phyloP scores from a whole-genome alignment of 2,329 filamentous ascomycete genomes.

The Phialemonium atrogriseum region DNA sequence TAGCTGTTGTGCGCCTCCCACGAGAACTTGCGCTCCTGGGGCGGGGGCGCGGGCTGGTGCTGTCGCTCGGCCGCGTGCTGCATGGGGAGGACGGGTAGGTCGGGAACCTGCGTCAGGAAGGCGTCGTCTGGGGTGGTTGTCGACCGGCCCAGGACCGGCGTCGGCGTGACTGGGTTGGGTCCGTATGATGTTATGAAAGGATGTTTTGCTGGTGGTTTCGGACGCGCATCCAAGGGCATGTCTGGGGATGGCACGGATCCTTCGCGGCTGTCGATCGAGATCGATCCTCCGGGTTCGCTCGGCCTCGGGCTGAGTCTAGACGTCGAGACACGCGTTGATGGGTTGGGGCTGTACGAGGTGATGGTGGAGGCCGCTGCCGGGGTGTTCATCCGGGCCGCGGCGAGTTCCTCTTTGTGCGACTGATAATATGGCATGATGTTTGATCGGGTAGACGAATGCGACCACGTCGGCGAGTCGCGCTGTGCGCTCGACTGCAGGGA shows the following conservation, averaged over 20 bases:
- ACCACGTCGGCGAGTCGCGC: constrained; percentile 11
- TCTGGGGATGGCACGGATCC: neutral
- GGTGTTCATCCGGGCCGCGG: constrained; percentile 7
- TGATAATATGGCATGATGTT: too few species aligned
- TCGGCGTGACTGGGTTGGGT: constrained; percentile 18
- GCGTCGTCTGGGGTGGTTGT: constrained; percentile 15
- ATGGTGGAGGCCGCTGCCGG: constrained; percentile 8
- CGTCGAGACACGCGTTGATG: constrained; percentile 15
- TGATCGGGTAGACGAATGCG: too few species aligned
- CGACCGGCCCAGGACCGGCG: constrained; percentile 12
- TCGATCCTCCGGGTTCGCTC: constrained; percentile 6
- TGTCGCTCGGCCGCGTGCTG: constrained; percentile 1
- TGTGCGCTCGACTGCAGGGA: constrained; percentile 13
- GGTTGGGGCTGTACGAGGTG: constrained; percentile 18
- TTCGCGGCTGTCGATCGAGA: constrained; percentile 10
- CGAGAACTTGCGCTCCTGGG: constrained; percentile 11
- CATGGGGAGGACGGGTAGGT: neutral
- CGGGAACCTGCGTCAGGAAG: constrained; percentile 9
- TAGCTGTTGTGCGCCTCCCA: constrained; percentile 10
- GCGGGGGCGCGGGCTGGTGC: constrained; percentile 4
- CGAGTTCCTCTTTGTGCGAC: constrained; percentile 16
- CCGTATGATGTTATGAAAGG: constrained; percentile 17
- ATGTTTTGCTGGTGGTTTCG: constrained; percentile 10
- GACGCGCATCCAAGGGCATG: constrained; percentile 6
- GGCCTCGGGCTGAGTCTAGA: constrained; percentile 10